Evolutionary conservation across 2,329 filamentous ascomycete genomes (phyloP).

Genomic region (Colletotrichum ledebouriae): DNA sequence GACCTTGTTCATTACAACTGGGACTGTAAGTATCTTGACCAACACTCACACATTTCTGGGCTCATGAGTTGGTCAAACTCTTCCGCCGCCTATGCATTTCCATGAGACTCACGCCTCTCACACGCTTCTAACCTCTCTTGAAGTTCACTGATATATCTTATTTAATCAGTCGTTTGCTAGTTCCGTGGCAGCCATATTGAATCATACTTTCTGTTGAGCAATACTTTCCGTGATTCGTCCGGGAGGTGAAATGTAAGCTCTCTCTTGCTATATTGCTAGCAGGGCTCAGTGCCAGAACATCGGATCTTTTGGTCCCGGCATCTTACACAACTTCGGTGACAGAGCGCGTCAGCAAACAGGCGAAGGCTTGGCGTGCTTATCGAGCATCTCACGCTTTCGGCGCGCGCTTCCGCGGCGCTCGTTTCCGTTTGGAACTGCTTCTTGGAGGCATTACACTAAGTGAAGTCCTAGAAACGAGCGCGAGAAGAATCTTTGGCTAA

Average conservation of each 20-base stretch:
- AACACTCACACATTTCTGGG: slow-evolving; percentile 9
- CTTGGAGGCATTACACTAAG: not conserved
- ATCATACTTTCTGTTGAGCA: not conserved
- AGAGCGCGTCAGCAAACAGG: not conserved
- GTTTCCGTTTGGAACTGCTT: too few relatives aligned
- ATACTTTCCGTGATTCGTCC: not conserved
- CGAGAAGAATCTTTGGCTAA: too few relatives aligned
- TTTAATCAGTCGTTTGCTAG: not conserved
- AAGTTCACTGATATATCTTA: slow-evolving; percentile 7
- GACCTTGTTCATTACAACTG: too few relatives aligned
- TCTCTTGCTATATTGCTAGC: slow-evolving; percentile 3
- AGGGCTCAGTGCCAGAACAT: slow-evolving; percentile 11
- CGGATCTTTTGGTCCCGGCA: slow-evolving; percentile 11
- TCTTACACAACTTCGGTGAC: slow-evolving; percentile 4
- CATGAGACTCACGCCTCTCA: not conserved
- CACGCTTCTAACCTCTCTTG: not conserved
- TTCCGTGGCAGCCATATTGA: not conserved
- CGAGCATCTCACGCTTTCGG: too few relatives aligned
- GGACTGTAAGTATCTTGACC: too few relatives aligned
- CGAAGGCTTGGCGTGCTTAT: too few relatives aligned
- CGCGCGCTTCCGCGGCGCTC: too few relatives aligned
- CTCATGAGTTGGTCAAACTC: not conserved
- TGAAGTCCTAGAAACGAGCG: too few relatives aligned
- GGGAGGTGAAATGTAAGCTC: not conserved
- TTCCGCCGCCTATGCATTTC: not conserved